Evolutionary conservation across 2,329 filamentous ascomycete genomes (phyloP), one percentile per base, ranked within the genome.

Genomic region (Aureobasidium sp.): DNA sequence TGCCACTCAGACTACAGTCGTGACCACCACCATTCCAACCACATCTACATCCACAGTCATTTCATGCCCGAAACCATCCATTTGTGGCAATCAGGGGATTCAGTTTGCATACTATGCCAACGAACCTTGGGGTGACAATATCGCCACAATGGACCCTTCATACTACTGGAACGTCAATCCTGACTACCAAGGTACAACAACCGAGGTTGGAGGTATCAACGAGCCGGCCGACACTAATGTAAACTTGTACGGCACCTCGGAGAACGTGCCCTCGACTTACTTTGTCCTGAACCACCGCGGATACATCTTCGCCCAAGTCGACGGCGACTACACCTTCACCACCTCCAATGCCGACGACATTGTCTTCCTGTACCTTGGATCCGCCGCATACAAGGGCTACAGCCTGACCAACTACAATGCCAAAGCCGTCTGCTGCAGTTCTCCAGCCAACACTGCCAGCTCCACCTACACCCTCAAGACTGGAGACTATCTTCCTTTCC

Each of bases 321-420:
- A 64, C 22, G 67, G 68, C 44, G 62, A 56, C 25, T 70, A 70
- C 48, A 70, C 66, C 5, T 67, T 69, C 56, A 66, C 48, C 17
- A 48, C 65, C 14, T 59, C 58, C 2, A 45, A 58, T 2, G 52
- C 58, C 29, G 68, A 70, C 45, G 68, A 70, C 34, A 64, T 67
- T 22, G 63, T 64, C 8, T 48, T 68, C 9, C 42, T 70, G 12
- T 70, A 67, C 67, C 31, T 69, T 11, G 67, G 67, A 9, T 11
- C 60, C 17, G 62, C 53, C 15, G 67, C 67, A 6, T 67, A 65
- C 62, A 61, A 49, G 5, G 67, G 67, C 9, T 68, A 64, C 61
- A 65, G 41, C 8, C 27, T 51, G n/a, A 14, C 22, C 25, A 63
- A 65, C n/a, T 51, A 56, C 2, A 39, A 74, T 17, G 29, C 41